Conservation (phyloP, 495 filamentous ascomycete genomes). For the Endocarpon pusillum region DNA sequence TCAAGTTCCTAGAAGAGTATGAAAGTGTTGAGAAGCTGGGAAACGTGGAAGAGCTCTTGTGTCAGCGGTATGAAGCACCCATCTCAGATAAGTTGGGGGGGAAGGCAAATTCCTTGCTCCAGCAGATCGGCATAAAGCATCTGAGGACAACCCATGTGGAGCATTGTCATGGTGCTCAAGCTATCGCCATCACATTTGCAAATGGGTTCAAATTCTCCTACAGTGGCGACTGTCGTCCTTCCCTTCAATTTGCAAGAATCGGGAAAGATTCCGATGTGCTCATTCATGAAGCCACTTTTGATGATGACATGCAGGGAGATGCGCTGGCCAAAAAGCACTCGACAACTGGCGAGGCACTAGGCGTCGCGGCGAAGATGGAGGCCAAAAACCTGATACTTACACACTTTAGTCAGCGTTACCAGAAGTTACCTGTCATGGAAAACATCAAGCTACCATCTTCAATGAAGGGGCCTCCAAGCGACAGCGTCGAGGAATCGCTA, state of each 20-base stretch:
- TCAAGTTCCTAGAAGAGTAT: neutral
- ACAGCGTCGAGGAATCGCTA: conserved; percentile 10
- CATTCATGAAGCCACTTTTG: conserved; percentile 92
- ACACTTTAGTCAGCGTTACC: conserved; percentile 93
- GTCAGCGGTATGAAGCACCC: neutral
- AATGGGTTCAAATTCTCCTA: conserved; percentile 75
- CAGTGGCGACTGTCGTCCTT: conserved; percentile 83
- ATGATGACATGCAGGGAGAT: conserved; percentile 60
- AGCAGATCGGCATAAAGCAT: no score
- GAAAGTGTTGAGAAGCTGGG: neutral
- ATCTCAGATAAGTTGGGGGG: neutral
- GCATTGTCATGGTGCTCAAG: conserved; percentile 68
- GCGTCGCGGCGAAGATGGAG: conserved; percentile 57
- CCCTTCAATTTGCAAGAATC: conserved; percentile 44
- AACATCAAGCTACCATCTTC: conserved; percentile 14
- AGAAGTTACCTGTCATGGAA: conserved; percentile 51
- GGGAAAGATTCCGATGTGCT: conserved; percentile 62
- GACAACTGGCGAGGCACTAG: conserved; percentile 69
- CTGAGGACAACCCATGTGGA: conserved; percentile 41
- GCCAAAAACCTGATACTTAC: conserved; percentile 66
- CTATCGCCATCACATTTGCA: conserved; percentile 58
- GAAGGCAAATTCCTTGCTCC: neutral
- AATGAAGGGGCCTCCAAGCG: conserved; percentile 4
- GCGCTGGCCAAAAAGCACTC: conserved; percentile 80
- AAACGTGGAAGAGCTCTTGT: neutral